These are phyloP conservation scores for Pholiota microspora DNA, from an alignment of 768 basidiomycete species.

Conservation along the genomic window DNA sequence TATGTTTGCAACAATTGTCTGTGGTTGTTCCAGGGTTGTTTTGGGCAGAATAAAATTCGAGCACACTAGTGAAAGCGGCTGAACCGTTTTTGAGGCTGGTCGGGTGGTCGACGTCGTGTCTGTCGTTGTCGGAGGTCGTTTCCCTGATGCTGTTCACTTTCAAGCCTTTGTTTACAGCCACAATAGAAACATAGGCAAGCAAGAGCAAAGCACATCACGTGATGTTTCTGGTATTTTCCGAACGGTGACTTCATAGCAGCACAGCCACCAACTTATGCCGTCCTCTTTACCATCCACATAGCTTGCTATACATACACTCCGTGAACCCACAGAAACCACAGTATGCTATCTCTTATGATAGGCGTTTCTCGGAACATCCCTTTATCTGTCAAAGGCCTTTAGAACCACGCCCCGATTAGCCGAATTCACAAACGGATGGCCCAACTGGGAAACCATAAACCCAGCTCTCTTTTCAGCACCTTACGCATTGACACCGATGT, in stretches of 20 bases:
- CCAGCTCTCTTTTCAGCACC: conserved; percentile 32
- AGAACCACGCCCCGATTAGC: conserved; percentile 1
- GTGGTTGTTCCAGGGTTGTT: conserved; percentile 9
- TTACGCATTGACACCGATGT: conserved; percentile 2
- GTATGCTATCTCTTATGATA: too few relatives aligned
- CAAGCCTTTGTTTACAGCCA: conserved; percentile 35
- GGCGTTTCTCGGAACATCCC: too few relatives aligned
- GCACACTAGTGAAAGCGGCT: conserved; percentile 4
- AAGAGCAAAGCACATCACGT: conserved; percentile 26
- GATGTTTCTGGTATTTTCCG: not conserved
- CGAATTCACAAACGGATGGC: conserved; percentile 39
- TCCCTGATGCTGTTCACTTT: conserved; percentile 34
- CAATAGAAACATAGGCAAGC: conserved; percentile 30
- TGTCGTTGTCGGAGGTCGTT: conserved; percentile 25
- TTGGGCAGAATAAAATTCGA: too few relatives aligned
- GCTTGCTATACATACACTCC: not conserved
- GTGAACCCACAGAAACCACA: too few relatives aligned
- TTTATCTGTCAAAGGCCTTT: not conserved
- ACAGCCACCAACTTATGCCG: not conserved
- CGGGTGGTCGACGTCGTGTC: conserved; percentile 26
- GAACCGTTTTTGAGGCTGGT: conserved; percentile 6
- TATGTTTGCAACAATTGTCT: not conserved
- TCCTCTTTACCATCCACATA: not conserved
- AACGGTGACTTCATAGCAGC: not conserved
- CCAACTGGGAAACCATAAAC: conserved; percentile 46